phyloP scores from a whole-genome alignment of 1,284 basidiomycete species.

The Hemileia vastatrix region DNA sequence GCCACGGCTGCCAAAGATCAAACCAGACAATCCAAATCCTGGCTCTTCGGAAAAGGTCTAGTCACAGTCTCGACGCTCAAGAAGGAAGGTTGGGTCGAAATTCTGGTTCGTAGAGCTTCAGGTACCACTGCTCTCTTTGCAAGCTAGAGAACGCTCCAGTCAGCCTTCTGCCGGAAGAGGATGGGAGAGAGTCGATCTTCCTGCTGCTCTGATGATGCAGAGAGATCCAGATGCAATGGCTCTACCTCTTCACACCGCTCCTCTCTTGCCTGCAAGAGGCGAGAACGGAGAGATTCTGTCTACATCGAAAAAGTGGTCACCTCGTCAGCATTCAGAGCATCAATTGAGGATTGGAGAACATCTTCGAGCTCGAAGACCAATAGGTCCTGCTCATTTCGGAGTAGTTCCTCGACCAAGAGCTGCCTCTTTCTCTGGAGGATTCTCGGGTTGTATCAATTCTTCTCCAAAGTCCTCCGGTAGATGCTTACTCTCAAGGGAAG shows the following conservation, averaged over 20 bases:
- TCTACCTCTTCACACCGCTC: slow-evolving; percentile 1
- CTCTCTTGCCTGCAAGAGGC: slow-evolving; percentile 25
- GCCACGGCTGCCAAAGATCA: slow-evolving; percentile 23
- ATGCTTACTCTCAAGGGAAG: not conserved
- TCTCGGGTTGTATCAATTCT: not conserved
- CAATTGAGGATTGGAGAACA: slow-evolving; percentile 29
- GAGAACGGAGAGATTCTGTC: slow-evolving; percentile 2
- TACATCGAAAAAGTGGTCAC: not conserved
- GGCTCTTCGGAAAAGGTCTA: slow-evolving; percentile 39
- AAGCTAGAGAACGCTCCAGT: slow-evolving; percentile 39
- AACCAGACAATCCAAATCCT: slow-evolving; percentile 31
- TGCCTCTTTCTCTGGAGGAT: slow-evolving; percentile 30
- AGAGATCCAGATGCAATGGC: slow-evolving; percentile 30
- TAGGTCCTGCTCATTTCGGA: slow-evolving; percentile 32
- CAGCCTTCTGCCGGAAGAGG: slow-evolving; percentile 31
- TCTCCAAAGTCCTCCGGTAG: not conserved
- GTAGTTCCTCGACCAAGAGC: slow-evolving; percentile 27
- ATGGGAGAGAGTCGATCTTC: slow-evolving; percentile 31
- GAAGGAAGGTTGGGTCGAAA: slow-evolving; percentile 38
- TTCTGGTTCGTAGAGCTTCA: slow-evolving; percentile 38
- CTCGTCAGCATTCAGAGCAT: slow-evolving; percentile 24
- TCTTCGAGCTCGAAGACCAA: slow-evolving; percentile 26
- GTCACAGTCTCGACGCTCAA: slow-evolving; percentile 35
- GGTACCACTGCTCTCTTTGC: slow-evolving; percentile 36
- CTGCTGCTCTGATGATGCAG: slow-evolving; percentile 37